A percentile compares a stretch with the other conserved stretches of the same genome.
phyloP scores from a whole-genome alignment of 2,329 filamentous ascomycete species.

The Diaporthe citrichinensis region DNA sequence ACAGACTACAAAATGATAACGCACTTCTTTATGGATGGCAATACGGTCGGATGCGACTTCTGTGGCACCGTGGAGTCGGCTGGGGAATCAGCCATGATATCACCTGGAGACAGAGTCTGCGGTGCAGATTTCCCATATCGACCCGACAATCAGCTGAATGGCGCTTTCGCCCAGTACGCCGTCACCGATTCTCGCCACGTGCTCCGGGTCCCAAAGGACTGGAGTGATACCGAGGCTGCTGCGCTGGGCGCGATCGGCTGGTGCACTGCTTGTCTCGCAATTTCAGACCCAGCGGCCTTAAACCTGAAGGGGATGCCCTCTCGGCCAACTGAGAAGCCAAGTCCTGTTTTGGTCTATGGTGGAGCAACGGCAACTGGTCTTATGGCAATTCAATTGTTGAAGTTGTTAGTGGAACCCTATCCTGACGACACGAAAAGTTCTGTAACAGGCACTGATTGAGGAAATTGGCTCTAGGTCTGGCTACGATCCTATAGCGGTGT shows the following conservation, averaged over 20 bases:
- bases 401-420: not conserved
- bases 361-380: slow-evolving; percentile 31
- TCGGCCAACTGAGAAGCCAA: not conserved
- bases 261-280: slow-evolving; percentile 30
- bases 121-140: slow-evolving; percentile 41
- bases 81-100: not conserved
- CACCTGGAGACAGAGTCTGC: slow-evolving; percentile 42
- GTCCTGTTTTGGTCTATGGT: slow-evolving; percentile 33
- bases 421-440: too few relatives aligned
- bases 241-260: slow-evolving; percentile 29
- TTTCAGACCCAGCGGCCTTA: slow-evolving; percentile 28
- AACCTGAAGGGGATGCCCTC: slow-evolving; percentile 12
- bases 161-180: slow-evolving; percentile 34
- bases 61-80: slow-evolving; percentile 47
- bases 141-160: slow-evolving; percentile 9
- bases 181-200: slow-evolving; percentile 16
- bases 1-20: slow-evolving; percentile 48
- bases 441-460: slow-evolving; percentile 11
- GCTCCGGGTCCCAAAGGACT: slow-evolving; percentile 15
- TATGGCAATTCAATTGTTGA: slow-evolving; percentile 31
- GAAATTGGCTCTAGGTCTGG: slow-evolving; percentile 25
- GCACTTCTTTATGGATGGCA: slow-evolving; percentile 43
- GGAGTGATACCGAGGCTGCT: slow-evolving; percentile 26
- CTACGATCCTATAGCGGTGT: slow-evolving; percentile 43
- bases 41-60: slow-evolving; percentile 49